These are phyloP conservation scores for Lasiodiplodia citricola DNA, from an alignment of 2,329 filamentous ascomycete genomes.

Conservation along the genomic window DNA sequence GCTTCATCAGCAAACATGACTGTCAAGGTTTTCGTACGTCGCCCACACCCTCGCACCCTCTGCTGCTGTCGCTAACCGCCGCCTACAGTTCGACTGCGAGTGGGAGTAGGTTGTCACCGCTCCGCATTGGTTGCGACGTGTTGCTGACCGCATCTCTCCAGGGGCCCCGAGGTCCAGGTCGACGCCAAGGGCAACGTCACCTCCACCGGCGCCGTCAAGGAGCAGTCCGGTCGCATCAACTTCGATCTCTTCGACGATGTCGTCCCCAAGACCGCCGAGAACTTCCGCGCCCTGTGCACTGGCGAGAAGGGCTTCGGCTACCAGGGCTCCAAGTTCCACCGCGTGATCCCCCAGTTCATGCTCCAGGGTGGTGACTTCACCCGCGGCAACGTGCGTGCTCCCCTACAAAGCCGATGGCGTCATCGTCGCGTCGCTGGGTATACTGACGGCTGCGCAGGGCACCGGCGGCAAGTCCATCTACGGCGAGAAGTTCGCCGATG, in stretches of 20 bases:
- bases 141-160: constrained; percentile 53
- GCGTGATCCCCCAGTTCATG: constrained; percentile 93
- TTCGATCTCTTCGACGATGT: constrained; percentile 86
- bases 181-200: constrained; percentile 60
- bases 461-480: constrained; percentile 95
- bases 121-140: constrained; percentile 1
- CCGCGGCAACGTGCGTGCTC: constrained; percentile 76
- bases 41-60: constrained; percentile 39
- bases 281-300: constrained; percentile 86
- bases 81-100: constrained; percentile 38
- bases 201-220: constrained; percentile 54
- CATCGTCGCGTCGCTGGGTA: constrained; percentile 13
- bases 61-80: constrained; percentile 42
- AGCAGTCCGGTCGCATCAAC: constrained; percentile 82
- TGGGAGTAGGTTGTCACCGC: constrained; percentile 26
- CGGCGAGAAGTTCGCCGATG: constrained; percentile 90
- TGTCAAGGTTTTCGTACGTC: constrained; percentile 65
- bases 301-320: constrained; percentile 83
- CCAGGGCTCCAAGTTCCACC: constrained; percentile 84
- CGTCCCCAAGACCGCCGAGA: constrained; percentile 85
- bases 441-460: constrained; percentile 60
- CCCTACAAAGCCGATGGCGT: not conserved
- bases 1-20: constrained; percentile 76
- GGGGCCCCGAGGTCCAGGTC: constrained; percentile 72
- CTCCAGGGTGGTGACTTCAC: constrained; percentile 97